Evolutionary conservation across 306 rosid species (phyloP), one percentile per base, ranked within the genome.

Genomic region (Corylus americana): DNA sequence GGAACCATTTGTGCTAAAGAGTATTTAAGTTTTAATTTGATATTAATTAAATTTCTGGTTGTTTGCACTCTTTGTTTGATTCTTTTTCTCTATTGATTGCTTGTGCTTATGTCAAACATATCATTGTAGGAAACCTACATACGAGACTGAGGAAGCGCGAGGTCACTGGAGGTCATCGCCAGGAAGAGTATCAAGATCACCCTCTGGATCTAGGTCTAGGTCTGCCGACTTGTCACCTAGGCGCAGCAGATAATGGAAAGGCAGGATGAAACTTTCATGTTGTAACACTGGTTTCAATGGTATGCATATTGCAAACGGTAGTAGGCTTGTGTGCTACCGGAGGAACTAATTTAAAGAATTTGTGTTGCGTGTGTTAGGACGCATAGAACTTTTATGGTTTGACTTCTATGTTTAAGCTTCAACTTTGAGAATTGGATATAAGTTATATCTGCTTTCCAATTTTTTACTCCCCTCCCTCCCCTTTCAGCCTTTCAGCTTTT

Each of bases 141-240:
- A 81, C 57, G 89, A 84, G 48, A 61, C 88, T 31, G 96, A 88
- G 83, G 96, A 87, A 59, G 83, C 78, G 54, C 88, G 87, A 31
- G 89, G 82, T 62, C 87, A 86, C 75, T 92, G 97, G 98, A 87
- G 92, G 85, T 85, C 94, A 17, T 76, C 93, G 17, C 88, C 85
- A 2, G 84, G 81, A 63, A 87, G 92, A 83, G 86, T 75, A 70
- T 95, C 97, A 27, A 85, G 94, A 66, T 92, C 97, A n/a, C 98
- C 98, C 47, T 71, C 87, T n/a, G 90, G 97, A 47, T 91, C 98
- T 31, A 88, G 96, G 79, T 91, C 92, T 78, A 86, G 97, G 69
- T 91, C 97, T 62, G 82, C 89, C 1, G 97, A 91, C 50, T 71
- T 85, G 71, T 93, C 94, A 18, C 98, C 97, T 31, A 81, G 91